phyloP scores from a whole-genome alignment of 2,329 filamentous ascomycete genomes.

The Sporothrix euskadiensis region DNA sequence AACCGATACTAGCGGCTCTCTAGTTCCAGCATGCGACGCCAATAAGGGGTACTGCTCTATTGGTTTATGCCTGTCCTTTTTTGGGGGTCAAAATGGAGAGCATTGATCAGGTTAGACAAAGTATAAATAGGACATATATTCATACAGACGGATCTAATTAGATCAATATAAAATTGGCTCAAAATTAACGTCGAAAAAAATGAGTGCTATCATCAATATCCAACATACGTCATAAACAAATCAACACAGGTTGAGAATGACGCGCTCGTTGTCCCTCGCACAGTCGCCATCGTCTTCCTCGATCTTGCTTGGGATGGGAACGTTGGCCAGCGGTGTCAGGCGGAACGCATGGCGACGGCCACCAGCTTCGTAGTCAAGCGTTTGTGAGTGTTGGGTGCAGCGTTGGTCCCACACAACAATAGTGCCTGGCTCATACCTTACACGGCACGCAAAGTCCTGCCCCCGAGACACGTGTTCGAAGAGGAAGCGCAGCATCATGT shows the following conservation, averaged over 20 bases:
- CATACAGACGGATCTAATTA: too few relatives aligned
- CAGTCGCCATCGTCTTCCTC: slow-evolving; percentile 32
- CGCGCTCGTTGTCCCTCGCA: slow-evolving; percentile 26
- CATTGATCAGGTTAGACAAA: too few relatives aligned
- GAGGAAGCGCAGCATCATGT: slow-evolving; percentile 51
- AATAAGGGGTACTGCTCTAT: too few relatives aligned
- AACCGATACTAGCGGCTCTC: not conserved
- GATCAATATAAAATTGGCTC: not conserved
- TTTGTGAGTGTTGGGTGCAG: slow-evolving; percentile 34
- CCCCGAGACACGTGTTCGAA: slow-evolving; percentile 48
- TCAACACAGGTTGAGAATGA: slow-evolving; percentile 31
- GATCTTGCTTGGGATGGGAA: slow-evolving; percentile 45
- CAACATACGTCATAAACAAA: not conserved
- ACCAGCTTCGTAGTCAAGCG: slow-evolving; percentile 33
- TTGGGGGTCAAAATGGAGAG: too few relatives aligned
- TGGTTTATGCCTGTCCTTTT: too few relatives aligned
- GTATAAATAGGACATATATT: too few relatives aligned
- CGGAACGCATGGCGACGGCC: slow-evolving; percentile 35
- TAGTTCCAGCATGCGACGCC: slow-evolving; percentile 7
- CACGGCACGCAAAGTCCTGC: slow-evolving; percentile 50
- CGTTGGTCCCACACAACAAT: slow-evolving; percentile 46
- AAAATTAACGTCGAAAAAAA: too few relatives aligned
- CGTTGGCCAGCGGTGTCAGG: slow-evolving; percentile 41
- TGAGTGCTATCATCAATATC: not conserved
- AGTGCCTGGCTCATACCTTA: slow-evolving; percentile 49